These are phyloP conservation scores for Xylaria telfairii DNA, from an alignment of 495 filamentous ascomycete genomes.

Conservation along the genomic window DNA sequence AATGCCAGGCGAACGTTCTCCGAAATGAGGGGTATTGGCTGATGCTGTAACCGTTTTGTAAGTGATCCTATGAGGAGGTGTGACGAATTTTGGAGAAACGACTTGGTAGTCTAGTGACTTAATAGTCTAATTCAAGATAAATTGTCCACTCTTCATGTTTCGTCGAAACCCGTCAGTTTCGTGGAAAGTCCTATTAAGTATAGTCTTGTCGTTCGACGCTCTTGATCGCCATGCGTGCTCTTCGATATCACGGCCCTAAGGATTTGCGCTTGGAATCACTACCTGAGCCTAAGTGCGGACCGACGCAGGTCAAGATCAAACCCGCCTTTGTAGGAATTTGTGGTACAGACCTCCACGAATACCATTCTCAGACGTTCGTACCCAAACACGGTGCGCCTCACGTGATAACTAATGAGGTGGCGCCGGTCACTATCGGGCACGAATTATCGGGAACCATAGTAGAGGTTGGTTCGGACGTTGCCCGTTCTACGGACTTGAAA, in stretches of 20 bases:
- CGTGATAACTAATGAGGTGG: conserved; percentile 59
- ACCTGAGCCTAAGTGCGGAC: conserved; percentile 37
- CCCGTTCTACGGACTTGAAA: conserved; percentile 43
- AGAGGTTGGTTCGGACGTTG: conserved; percentile 62
- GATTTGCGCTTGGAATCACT: conserved; percentile 51
- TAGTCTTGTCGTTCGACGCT: not conserved
- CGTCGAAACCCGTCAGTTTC: not conserved
- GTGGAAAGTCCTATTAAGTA: not conserved
- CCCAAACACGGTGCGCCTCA: conserved; percentile 60
- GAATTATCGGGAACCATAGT: conserved; percentile 66
- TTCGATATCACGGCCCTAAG: conserved; percentile 49
- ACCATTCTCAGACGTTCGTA: conserved; percentile 58
- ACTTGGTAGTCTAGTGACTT: not conserved
- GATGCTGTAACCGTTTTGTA: not conserved
- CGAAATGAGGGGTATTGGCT: conserved; percentile 19
- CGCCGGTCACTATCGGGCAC: conserved; percentile 66
- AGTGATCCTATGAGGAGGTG: not conserved
- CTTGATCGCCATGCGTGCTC: conserved; percentile 43
- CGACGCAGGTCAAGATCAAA: conserved; percentile 47
- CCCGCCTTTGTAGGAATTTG: conserved; percentile 66
- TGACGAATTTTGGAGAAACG: not conserved
- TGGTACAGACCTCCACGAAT: conserved; percentile 68
- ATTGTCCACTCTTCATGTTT: not conserved
- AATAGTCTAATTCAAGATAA: not conserved
- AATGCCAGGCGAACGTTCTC: not conserved